Evolutionary conservation across 768 basidiomycete species (phyloP).

Genomic region (Suillus hirtellus): DNA sequence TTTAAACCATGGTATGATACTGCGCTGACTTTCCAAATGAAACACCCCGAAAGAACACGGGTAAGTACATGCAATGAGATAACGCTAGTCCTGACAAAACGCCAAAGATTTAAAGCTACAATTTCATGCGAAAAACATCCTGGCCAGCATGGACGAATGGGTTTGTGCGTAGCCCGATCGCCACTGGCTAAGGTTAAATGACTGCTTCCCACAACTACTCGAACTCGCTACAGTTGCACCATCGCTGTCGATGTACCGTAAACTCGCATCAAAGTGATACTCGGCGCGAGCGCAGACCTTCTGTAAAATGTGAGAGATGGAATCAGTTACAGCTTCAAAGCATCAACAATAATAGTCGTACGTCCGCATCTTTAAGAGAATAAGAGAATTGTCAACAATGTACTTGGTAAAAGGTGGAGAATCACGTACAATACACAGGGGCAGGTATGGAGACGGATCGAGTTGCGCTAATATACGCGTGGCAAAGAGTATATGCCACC

Average conservation of each 20-base stretch:
- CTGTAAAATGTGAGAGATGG: slow-evolving; percentile 29
- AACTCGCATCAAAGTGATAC: slow-evolving; percentile 47
- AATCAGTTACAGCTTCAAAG: background rate
- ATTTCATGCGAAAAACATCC: slow-evolving; percentile 30
- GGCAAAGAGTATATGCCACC: slow-evolving; percentile 51
- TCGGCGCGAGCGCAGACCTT: slow-evolving; percentile 54
- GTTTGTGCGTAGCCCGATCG: slow-evolving; percentile 31
- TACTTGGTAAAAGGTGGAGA: background rate
- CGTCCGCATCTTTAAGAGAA: slow-evolving; percentile 51
- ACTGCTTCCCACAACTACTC: background rate
- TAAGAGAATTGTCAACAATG: background rate
- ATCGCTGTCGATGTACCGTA: slow-evolving; percentile 29
- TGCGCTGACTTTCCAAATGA: background rate
- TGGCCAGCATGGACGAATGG: slow-evolving; percentile 30
- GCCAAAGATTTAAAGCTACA: background rate
- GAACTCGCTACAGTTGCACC: slow-evolving; percentile 38
- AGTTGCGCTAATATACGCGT: slow-evolving; percentile 55
- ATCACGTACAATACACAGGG: slow-evolving; percentile 56
- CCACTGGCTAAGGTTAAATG: slow-evolving; percentile 35
- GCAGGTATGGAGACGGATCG: slow-evolving; percentile 62
- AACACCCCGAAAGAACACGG: background rate
- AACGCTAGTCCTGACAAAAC: background rate
- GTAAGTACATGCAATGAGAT: background rate
- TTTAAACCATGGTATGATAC: background rate
- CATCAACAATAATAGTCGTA: slow-evolving; percentile 27